A percentile compares a stretch with the other conserved stretches of the same genome.
These are phyloP conservation scores for Botrytis fragariae DNA, from an alignment of 2,329 filamentous ascomycete species.

Conservation along the genomic window DNA sequence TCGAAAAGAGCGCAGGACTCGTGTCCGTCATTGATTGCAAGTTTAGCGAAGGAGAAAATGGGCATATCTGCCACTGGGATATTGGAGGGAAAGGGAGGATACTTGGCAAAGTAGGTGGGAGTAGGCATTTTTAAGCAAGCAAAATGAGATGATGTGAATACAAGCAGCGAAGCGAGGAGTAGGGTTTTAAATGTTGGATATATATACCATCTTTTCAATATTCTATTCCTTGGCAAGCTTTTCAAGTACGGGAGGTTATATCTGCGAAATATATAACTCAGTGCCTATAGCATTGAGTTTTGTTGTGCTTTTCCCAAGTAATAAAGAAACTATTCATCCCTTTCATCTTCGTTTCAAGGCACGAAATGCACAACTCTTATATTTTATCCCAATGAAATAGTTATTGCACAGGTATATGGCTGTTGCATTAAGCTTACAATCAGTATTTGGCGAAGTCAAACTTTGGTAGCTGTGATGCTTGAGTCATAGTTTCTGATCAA, in stretches of 20 bases:
- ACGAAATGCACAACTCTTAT: neutral
- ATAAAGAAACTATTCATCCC: neutral
- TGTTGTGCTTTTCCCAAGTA: neutral
- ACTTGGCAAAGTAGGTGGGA: neutral
- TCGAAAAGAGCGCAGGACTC: conserved; percentile 8
- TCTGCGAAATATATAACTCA: neutral
- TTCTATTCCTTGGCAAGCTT: neutral
- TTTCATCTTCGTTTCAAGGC: neutral
- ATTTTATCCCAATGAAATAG: no score
- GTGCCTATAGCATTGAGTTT: neutral
- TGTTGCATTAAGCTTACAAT: neutral
- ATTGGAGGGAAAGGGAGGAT: neutral
- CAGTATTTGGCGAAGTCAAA: neutral
- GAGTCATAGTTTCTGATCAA: neutral
- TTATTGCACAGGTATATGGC: neutral
- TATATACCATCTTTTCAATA: neutral
- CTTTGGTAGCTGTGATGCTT: neutral
- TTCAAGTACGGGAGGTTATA: neutral
- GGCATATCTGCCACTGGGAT: neutral
- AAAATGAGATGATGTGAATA: neutral
- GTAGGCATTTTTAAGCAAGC: neutral
- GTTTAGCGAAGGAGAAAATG: conserved; percentile 2
- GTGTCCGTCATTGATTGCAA: neutral
- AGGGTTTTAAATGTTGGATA: no score
- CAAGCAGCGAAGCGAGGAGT: neutral